Conservation (phyloP, 176 grass and related monocot genomes). For the Bonia amplexicaulis region DNA sequence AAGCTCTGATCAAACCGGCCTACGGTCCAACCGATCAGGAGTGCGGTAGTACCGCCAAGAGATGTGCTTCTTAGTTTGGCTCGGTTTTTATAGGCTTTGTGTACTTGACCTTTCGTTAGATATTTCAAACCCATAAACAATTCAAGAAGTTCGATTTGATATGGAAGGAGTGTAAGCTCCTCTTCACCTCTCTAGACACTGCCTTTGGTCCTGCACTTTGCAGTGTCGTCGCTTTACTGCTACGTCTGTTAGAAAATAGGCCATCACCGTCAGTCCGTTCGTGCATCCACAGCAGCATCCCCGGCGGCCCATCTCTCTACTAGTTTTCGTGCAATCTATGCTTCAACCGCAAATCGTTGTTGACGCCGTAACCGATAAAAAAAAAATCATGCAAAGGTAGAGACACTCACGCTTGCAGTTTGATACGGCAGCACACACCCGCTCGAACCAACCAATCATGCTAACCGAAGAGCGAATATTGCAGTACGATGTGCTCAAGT, state of each 20-base stretch:
- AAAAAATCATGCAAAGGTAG: neutral
- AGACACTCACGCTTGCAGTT: neutral
- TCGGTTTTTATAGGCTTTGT: too few relatives aligned
- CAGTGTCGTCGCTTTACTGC: slow-evolving; percentile 7
- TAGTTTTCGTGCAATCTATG: neutral
- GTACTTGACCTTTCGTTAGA: too few relatives aligned
- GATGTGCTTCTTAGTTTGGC: too few relatives aligned
- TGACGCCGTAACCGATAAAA: neutral
- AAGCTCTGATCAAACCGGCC: too few relatives aligned
- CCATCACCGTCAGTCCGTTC: neutral
- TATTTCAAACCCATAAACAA: too few relatives aligned
- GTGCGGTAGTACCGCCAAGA: too few relatives aligned
- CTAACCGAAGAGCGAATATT: neutral
- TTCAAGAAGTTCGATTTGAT: too few relatives aligned
- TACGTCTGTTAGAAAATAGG: neutral
- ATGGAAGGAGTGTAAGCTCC: too few relatives aligned
- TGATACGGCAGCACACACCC: neutral
- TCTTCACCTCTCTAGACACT: too few relatives aligned
- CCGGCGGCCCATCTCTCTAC: neutral
- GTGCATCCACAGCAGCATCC: neutral
- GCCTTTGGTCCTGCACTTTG: too few relatives aligned
- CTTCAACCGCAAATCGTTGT: neutral
- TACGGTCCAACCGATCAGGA: too few relatives aligned
- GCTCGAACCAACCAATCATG: neutral
- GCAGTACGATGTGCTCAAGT: neutral